Evolutionary conservation across 2,329 filamentous ascomycete genomes (phyloP), one percentile per base, ranked within the genome.

Genomic region (Metarhizium brunneum): DNA sequence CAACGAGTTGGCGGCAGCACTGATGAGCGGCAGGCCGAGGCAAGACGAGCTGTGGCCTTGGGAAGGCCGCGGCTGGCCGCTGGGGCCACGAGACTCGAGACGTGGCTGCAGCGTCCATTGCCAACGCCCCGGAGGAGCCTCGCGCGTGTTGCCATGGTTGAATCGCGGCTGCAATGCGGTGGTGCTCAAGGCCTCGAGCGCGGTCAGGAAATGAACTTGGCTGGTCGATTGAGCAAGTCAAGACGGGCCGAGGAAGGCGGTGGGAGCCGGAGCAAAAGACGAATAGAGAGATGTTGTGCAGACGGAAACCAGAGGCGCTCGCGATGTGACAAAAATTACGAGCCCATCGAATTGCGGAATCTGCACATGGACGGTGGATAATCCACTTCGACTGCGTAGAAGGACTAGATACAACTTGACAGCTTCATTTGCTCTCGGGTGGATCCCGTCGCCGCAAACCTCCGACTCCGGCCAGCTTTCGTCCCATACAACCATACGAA

Each of bases 131-230:
- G 53, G 53, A 57, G 45, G 53, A 57, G 50, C 53, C 40, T 54
- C 30, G 53, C 38, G 32, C 56, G 53, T 32, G 50, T 40, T n/a
- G 56, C 53, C 56, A 57, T 57, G 50, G 36, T n/a, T 36, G 42
- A 29, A 18, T 30, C 40, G 20, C 18, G 48, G 8, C 50, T 35
- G 14, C 25, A 43, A 30, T 16, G 10, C 35, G 6, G 50, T 43
- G 14, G 40, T 18, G 40, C 40, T 14, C 40, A 43, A 18, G 16
- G n/a, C 6, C 40, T 43, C 16, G 40, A 14, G 16, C 25, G 25
- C 29, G 42, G 36, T 47, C 40, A 53, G 51, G 42, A 36, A 47
- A 47, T 53, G 51, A 43, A 4, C 36, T 25, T 25, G 45, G 25
- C 47, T 40, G n/a, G 45, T 6, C 45, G 7, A 30, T 6, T 48